Base-by-base conservation (phyloP, 2,329 filamentous ascomycete genomes). In the Diplodia intermedia region DNA sequence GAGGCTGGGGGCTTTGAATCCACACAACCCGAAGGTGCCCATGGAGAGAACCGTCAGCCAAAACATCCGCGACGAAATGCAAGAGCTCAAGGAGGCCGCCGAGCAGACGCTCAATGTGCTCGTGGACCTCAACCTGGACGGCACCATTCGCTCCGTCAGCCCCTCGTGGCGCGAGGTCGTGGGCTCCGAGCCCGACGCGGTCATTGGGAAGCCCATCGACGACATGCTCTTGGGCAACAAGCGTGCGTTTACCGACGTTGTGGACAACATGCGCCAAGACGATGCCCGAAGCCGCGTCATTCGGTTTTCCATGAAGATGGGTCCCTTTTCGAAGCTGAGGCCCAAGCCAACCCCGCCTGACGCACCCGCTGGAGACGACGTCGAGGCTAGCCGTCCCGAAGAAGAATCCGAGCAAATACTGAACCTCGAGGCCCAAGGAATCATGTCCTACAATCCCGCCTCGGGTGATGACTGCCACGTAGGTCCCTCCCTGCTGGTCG, bases 61-160 rank as follows among this genome's bases (percentile, higher is more conserved):
- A 80, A 90, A 97, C 78, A 97, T 98, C 74, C 90, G 92, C 73
- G 93, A 96, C 76, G 93, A 98, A 82, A 88, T 94, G 70, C 91
- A 97, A 77, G 94, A 98, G 78, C 86, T 99, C 73, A 93, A 94
- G 76, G 92, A 97, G 82, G 95, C 94, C 50, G 95, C 94, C 62
- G 94, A 98, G 81, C 93, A 97, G 82, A 97, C 94, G 26, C 86
- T 97, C 77, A 99, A 98, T 80, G 92, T 97, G 71, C 97, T 99
- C 78, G 86, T 99, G 77, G 94, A 99, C 81, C 85, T 99, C 71
- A 93, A 93, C 75, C 86, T 98, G 67, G 91, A 97, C 76, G 93
- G 93, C 71, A 91, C 89, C 70, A 91, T 99, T 75, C 91, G 93
- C 80, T 99, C 95, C 92, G 94, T 97, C 74, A 98, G 94, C 78